Evolutionary conservation across 768 basidiomycete genomes (phyloP).

Genomic region (Hortiboletus flavorubellus): DNA sequence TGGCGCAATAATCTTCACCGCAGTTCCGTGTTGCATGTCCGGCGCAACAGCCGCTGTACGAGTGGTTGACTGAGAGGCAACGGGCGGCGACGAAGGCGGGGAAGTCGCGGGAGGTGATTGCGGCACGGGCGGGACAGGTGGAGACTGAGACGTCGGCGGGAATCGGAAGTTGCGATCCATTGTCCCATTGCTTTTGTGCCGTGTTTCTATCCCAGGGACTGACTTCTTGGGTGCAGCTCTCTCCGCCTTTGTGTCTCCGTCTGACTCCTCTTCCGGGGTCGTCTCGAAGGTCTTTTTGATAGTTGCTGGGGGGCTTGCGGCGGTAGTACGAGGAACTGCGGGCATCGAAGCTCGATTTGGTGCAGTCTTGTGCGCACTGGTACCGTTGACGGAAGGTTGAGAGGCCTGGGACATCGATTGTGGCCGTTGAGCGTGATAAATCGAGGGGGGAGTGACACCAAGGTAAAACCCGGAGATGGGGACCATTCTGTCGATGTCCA

Average conservation of each 20-base stretch:
- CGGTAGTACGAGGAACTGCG: conserved; percentile 42
- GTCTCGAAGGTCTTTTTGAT: conserved; percentile 42
- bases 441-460: conserved; percentile 55
- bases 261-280: conserved; percentile 48
- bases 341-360: conserved; percentile 70
- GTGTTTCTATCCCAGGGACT: conserved; percentile 11
- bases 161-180: conserved; percentile 80
- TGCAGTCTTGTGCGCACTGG: conserved; percentile 32
- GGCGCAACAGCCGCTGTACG: neutral
- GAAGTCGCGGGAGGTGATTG: conserved; percentile 26
- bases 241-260: conserved; percentile 34
- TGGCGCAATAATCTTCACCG: conserved; percentile 46
- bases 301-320: conserved; percentile 40
- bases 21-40: conserved; percentile 8
- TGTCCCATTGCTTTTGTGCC: conserved; percentile 57
- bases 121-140: conserved; percentile 4
- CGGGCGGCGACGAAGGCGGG: conserved; percentile 25
- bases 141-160: conserved; percentile 37
- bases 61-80: conserved; percentile 22
- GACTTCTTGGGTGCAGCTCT: conserved; percentile 22
- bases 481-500: conserved; percentile 61
- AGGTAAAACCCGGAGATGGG: conserved; percentile 82
- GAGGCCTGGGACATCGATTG: conserved; percentile 77
- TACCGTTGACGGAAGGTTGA: conserved; percentile 38
- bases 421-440: conserved; percentile 43